A percentile compares a stretch with the other conserved stretches of the same genome.
Conservation (phyloP, 108 stramenopile species). For the Nitzschia sp. region DNA sequence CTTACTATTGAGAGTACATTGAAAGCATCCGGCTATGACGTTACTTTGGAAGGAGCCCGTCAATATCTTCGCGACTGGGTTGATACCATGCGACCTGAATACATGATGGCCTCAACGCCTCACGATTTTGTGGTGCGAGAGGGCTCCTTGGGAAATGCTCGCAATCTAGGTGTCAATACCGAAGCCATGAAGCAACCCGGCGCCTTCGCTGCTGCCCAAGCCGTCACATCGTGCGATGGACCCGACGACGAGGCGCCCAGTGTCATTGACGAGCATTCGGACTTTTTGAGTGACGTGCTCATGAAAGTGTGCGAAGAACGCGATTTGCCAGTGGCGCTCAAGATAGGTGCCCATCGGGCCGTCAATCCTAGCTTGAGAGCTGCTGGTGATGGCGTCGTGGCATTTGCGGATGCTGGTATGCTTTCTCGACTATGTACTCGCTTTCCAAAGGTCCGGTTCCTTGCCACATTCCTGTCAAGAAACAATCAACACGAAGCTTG, state of each 20-base stretch:
- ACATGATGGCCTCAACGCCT: constrained; percentile 93
- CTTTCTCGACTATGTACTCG: constrained; percentile 62
- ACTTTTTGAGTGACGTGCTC: constrained; percentile 76
- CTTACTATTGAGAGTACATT: constrained; percentile 59
- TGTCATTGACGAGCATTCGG: constrained; percentile 72
- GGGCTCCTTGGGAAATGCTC: constrained; percentile 10
- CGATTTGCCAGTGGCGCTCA: constrained; percentile 81
- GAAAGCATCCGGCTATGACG: constrained; percentile 63
- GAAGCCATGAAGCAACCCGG: constrained; percentile 65
- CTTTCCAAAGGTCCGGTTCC: constrained; percentile 82
- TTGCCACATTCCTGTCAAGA: constrained; percentile 86
- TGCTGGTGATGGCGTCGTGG: constrained; percentile 88
- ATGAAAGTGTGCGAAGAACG: constrained; percentile 85
- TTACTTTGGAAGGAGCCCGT: constrained; percentile 69
- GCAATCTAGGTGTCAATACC: constrained; percentile 57
- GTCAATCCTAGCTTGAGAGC: constrained; percentile 66
- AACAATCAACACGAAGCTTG: constrained; percentile 89
- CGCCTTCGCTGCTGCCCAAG: constrained; percentile 48
- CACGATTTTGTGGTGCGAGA: constrained; percentile 76
- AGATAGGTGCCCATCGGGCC: constrained; percentile 85
- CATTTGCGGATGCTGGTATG: constrained; percentile 69
- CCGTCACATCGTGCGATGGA: constrained; percentile 38
- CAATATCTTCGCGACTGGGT: constrained; percentile 83
- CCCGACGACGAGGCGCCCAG: constrained; percentile 62
- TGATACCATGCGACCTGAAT: constrained; percentile 87